A percentile compares a stretch with the other conserved stretches of the same genome.
phyloP scores from a whole-genome alignment of 2,329 filamentous ascomycete species.

The Coniochaeta sp. region DNA sequence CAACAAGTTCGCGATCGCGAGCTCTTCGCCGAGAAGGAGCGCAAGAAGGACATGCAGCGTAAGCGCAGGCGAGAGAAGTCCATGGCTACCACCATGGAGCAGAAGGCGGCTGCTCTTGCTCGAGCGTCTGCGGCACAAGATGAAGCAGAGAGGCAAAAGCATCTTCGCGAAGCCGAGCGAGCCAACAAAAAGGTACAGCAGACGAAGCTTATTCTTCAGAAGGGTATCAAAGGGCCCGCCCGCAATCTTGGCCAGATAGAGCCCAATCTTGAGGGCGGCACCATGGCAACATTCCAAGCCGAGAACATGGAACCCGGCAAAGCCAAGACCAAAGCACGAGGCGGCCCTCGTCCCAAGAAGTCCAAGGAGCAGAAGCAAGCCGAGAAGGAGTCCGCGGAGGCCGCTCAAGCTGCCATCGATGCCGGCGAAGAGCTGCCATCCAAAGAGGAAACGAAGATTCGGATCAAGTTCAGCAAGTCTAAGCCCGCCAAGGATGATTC shows the following conservation, averaged over 20 bases:
- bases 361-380: constrained; percentile 80
- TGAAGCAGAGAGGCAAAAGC: constrained; percentile 72
- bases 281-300: constrained; percentile 76
- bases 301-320: constrained; percentile 48
- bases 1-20: constrained; percentile 86
- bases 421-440: constrained; percentile 66
- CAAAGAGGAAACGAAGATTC: constrained; percentile 53
- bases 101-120: constrained; percentile 75
- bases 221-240: constrained; percentile 73
- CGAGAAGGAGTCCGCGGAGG: constrained; percentile 77
- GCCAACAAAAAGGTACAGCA: constrained; percentile 89
- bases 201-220: constrained; percentile 79
- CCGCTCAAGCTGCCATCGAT: constrained; percentile 77
- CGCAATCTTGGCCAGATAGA: constrained; percentile 63
- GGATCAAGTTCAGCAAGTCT: constrained; percentile 55
- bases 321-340: constrained; percentile 42
- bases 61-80: constrained; percentile 95
- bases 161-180: constrained; percentile 78
- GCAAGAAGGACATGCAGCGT: constrained; percentile 99
- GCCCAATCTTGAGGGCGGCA: constrained; percentile 76
- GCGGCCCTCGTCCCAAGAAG: constrained; percentile 73
- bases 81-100: constrained; percentile 85
- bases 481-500: constrained; percentile 32
- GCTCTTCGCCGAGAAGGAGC: constrained; percentile 90
- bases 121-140: constrained; percentile 74